Base-by-base conservation (phyloP, 106 monocot species). In the Dendrobium chrysotoxum region DNA sequence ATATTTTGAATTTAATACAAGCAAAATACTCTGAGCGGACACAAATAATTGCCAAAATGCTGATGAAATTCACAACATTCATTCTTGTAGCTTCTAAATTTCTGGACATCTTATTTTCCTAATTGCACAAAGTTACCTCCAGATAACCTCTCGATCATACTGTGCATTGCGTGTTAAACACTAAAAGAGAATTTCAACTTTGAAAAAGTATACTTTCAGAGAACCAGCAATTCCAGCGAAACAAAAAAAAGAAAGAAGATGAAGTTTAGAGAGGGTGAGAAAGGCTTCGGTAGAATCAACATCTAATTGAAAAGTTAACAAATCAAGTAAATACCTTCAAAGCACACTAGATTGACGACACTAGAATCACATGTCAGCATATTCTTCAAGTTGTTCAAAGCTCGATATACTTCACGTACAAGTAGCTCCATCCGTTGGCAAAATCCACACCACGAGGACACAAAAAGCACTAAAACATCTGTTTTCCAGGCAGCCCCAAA, bases 391-490 rank as follows among this genome's bases (percentile, higher is more conserved):
- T 53, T 74, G 64, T 84, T 89, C 30, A 94, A 86, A 81, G 92
- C 81, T 78, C 92, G 77, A 82, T 89, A 86, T 68, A 98, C 89
- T 88, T 98, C 95, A 82, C 95, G 94, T 40, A 98, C 85, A 77
- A 98, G 78, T 10, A 98, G 75, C 71, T 98, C 95, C 91, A 90
- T 88, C 17, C 91, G 79, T 65, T 91, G 88, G 80, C 98, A 98
- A 81, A 95, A 98, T 78, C 95, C 95, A 82, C 98, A 98, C 91
- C 89, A 98, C 25, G 91, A 81, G 80, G 85, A 91, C 78, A 83
- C 86, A 78, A 98, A 98, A 28, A 95, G 82, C 50, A 98, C 98
- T 80, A 98, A 85, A 26, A 88, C 85, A 88, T 98, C 98, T 20
- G 20, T 81, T 12, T 85, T 85, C 81, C 85, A 88, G 41, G 83